A percentile compares a stretch with the other conserved stretches of the same genome.
These are phyloP conservation scores for Cordyceps fumosorosea DNA, from an alignment of 2,329 filamentous ascomycete genomes.

Conservation along the genomic window DNA sequence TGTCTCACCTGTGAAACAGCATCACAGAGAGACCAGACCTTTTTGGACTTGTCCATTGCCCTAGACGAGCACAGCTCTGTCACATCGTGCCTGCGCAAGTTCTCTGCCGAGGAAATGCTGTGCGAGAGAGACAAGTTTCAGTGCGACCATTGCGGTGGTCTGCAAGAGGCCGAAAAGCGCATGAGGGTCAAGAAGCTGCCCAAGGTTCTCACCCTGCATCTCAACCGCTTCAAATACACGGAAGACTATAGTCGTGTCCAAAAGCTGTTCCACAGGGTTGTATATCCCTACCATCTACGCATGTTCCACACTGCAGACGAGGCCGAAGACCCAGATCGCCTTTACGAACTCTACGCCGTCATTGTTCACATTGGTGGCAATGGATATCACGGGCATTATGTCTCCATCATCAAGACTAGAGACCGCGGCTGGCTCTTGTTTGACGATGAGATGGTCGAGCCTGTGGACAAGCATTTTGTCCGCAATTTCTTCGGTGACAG, in stretches of 20 bases:
- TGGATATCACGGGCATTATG: conserved; percentile 95
- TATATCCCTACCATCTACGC: conserved; percentile 93
- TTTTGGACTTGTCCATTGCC: conserved; percentile 92
- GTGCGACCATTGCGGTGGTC: conserved; percentile 90
- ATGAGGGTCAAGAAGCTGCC: conserved; percentile 98
- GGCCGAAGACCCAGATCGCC: conserved; percentile 81
- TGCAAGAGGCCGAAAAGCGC: conserved; percentile 96
- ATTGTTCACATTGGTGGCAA: conserved; percentile 96
- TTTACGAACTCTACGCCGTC: conserved; percentile 96
- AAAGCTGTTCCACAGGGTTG: conserved; percentile 93
- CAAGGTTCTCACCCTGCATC: conserved; percentile 81
- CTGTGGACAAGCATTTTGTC: conserved; percentile 93
- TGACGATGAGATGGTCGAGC: conserved; percentile 97
- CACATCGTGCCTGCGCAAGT: conserved; percentile 89
- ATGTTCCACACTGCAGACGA: conserved; percentile 98
- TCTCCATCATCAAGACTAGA: conserved; percentile 95
- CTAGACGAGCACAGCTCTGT: conserved; percentile 93
- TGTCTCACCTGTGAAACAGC: conserved; percentile 94
- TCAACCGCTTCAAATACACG: conserved; percentile 98
- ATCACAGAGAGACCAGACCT: conserved; percentile 91
- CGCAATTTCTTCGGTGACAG: conserved; percentile 96
- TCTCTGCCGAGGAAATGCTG: conserved; percentile 96
- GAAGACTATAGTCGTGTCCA: conserved; percentile 90
- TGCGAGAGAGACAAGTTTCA: conserved; percentile 99
- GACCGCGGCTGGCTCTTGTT: conserved; percentile 95